A percentile compares a stretch with the other conserved stretches of the same genome.
These are phyloP conservation scores for Lyophyllum semitale DNA, from an alignment of 768 basidiomycete species.

Conservation along the genomic window DNA sequence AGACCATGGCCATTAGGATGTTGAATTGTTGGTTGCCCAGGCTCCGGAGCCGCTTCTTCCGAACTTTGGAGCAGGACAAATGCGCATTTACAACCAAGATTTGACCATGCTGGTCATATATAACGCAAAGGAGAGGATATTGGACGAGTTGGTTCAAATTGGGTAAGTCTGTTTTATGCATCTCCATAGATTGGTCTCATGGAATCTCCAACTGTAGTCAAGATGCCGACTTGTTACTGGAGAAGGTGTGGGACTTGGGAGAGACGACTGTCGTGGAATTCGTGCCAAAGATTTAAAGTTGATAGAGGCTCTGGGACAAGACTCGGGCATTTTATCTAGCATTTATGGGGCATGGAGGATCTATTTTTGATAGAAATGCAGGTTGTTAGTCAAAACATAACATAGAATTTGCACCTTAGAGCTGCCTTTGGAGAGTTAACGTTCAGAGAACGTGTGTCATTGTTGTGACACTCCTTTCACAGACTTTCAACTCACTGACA, in stretches of 20 bases:
- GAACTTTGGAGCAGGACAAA: slow-evolving; percentile 44
- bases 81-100: slow-evolving; percentile 43
- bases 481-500: too few species aligned
- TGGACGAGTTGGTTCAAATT: slow-evolving; percentile 34
- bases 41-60: slow-evolving; percentile 48
- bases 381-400: too few species aligned
- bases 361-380: too few species aligned
- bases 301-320: too few species aligned
- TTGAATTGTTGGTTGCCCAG: too few species aligned
- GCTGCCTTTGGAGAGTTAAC: too few species aligned
- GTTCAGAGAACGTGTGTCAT: too few species aligned
- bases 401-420: too few species aligned
- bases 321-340: too few species aligned
- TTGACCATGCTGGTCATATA: slow-evolving; percentile 43
- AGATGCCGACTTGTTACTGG: not conserved
- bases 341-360: too few species aligned
- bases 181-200: not conserved
- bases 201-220: not conserved
- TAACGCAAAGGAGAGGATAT: slow-evolving; percentile 45
- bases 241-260: slow-evolving; percentile 11
- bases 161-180: not conserved
- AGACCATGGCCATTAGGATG: too few species aligned
- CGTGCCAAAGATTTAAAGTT: too few species aligned
- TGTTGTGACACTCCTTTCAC: not conserved
- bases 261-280: slow-evolving; percentile 9